Base-by-base conservation (phyloP, 768 basidiomycete species). In the Phanerochaete sordida region DNA sequence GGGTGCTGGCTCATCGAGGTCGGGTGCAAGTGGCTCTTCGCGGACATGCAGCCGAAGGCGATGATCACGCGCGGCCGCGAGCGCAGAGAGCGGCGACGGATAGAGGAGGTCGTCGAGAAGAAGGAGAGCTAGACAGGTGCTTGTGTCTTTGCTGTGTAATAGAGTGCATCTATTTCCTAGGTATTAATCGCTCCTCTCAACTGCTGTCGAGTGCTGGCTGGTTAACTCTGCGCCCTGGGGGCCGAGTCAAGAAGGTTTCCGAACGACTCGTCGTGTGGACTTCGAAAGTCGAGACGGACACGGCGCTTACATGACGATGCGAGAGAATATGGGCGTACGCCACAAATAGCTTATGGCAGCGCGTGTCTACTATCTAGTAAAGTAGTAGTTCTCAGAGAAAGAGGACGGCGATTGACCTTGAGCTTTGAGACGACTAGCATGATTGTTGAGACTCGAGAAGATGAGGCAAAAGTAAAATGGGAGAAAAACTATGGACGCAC, bases 1-100 rank as follows among this genome's bases (percentile, higher is more conserved):
- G 93, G 92, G 0, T 98, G 95, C 69, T 98, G 84, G 83, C 66
- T 87, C 49, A 81, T 97, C 50, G 95, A 99, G 71, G 79, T 80
- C 52, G 70, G 77, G 7, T 95, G 94, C 79, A 98, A 98, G 73
- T 75, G 80, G 50, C 71, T 95, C 28, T 96, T 98, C 72, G 94
- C 95, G 12, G 86, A 92, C 66, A 77, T 96, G 21, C 88, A 93
- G 68, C 94, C 95, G 2, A 91, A 89, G 70, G 74, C 79, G 46
- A 85, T 98, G 81, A 80, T 98, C 51, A 93, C 91, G 0, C 82
- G 87, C 4, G 95, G 95, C 3, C 77, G 90, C 46, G 92, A 95
- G 67, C 79, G 95, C 30, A 77, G 91, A 61, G 91, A 92, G 73
- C 75, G 74, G 69, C 76, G 87, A 58, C 75, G 83, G 52, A 74